Percentiles rank a stretch among this genome's conserved stretches.
Evolutionary conservation across 352 stramenopile genomes (phyloP).

Genomic region (Achlya hypogyna): DNA sequence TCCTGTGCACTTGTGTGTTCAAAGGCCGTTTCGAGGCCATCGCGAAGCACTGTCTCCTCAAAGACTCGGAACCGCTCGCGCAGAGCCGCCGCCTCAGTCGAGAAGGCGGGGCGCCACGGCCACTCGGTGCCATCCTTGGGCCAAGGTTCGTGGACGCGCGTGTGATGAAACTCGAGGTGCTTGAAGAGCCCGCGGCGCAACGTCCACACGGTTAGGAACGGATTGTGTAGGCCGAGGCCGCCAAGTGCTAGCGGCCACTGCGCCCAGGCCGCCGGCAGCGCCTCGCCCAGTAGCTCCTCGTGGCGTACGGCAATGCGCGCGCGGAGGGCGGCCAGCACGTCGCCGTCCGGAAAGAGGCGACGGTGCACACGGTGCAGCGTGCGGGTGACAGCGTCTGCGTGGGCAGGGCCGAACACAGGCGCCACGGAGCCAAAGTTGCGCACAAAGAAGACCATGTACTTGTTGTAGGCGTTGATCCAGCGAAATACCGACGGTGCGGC

Average conservation of each 20-base stretch:
- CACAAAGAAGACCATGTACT: conserved; percentile 49
- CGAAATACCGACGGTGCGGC: conserved; percentile 27
- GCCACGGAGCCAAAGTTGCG: conserved; percentile 36
- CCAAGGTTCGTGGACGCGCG: conserved; percentile 22
- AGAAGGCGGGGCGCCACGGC: conserved; percentile 33
- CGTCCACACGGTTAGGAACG: conserved; percentile 28
- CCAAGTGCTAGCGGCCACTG: conserved; percentile 35
- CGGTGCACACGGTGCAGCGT: conserved; percentile 31
- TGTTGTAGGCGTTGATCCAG: conserved; percentile 49
- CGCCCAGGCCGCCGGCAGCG: conserved; percentile 29
- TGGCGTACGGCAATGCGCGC: conserved; percentile 22
- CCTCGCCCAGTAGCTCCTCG: background rate
- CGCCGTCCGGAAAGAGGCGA: conserved; percentile 29
- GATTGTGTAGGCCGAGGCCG: conserved; percentile 35
- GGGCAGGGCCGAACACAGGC: conserved; percentile 5
- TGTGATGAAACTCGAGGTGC: conserved; percentile 26
- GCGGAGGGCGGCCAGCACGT: conserved; percentile 28
- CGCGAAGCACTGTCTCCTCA: conserved; percentile 21
- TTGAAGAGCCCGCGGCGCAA: conserved; percentile 24
- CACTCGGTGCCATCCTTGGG: conserved; percentile 30
- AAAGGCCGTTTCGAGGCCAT: conserved; percentile 23
- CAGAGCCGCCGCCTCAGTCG: conserved; percentile 23
- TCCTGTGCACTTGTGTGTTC: background rate
- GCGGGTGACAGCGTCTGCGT: conserved; percentile 23
- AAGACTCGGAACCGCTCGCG: conserved; percentile 28